Conservation (phyloP, 1,284 basidiomycete species). For the Papiliotrema nemorosa region DNA sequence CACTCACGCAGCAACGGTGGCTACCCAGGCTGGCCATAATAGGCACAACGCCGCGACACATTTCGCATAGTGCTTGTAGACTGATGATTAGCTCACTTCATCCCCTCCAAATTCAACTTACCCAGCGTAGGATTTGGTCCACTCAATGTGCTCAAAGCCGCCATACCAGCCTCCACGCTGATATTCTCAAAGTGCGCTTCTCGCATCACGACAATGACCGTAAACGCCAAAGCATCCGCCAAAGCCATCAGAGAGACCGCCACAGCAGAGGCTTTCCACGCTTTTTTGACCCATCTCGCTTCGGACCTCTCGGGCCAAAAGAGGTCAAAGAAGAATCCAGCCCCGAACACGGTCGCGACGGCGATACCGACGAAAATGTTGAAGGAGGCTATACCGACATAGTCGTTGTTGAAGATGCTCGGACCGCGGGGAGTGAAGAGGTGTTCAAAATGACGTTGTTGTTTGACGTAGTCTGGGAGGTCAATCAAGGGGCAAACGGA, state of each 20-base stretch:
- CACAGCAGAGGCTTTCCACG: slow-evolving; percentile 1
- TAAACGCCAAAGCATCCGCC: slow-evolving; percentile 1
- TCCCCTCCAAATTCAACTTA: not conserved
- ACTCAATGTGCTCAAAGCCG: not conserved
- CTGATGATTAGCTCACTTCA: not conserved
- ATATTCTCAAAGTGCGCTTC: not conserved
- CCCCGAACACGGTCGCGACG: slow-evolving; percentile 4
- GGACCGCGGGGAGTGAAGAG: slow-evolving; percentile 1
- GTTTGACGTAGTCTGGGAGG: slow-evolving; percentile 1
- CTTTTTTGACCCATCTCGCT: slow-evolving; percentile 2
- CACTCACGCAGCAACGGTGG: not conserved
- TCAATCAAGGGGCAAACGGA: no score
- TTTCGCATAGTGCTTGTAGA: not conserved
- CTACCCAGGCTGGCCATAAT: not conserved
- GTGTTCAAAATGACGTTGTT: slow-evolving; percentile 1
- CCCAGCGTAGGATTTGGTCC: not conserved
- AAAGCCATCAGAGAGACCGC: not conserved
- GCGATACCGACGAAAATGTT: slow-evolving; percentile 6
- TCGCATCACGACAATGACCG: slow-evolving; percentile 1
- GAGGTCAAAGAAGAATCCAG: slow-evolving; percentile 6
- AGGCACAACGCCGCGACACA: not conserved
- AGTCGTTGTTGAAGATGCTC: slow-evolving; percentile 2
- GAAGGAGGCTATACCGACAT: slow-evolving; percentile 4
- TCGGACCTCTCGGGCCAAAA: slow-evolving; percentile 2
- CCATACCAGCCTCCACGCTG: not conserved